Evolutionary conservation across 805 yeast species (phyloP).

Genomic region (Cyberlindnera mycetangii): DNA sequence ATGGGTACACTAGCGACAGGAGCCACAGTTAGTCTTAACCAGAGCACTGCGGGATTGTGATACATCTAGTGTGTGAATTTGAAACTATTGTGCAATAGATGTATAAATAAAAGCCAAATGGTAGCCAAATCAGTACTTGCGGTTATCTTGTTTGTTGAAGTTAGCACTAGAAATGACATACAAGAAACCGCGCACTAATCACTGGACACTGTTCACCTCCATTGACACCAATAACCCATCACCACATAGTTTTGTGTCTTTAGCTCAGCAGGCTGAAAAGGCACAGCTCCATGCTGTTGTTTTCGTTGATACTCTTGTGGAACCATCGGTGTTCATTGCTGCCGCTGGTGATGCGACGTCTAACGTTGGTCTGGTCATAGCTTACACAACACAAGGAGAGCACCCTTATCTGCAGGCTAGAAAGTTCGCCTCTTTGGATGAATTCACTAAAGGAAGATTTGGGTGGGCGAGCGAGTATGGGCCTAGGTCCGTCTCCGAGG

Average conservation of each 20-base stretch:
- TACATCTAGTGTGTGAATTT: no score
- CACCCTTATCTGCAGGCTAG: slow-evolving; percentile 38
- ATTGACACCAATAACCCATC: slow-evolving; percentile 27
- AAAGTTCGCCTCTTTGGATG: slow-evolving; percentile 39
- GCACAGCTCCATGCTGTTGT: slow-evolving; percentile 35
- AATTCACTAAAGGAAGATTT: slow-evolving; percentile 37
- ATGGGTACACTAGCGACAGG: no score
- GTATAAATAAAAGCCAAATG: neutral
- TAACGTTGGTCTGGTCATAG: slow-evolving; percentile 35
- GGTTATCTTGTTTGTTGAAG: neutral
- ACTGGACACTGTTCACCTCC: slow-evolving; percentile 8
- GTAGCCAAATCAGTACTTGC: neutral
- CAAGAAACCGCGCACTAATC: slow-evolving; percentile 4
- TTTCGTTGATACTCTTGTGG: slow-evolving; percentile 36
- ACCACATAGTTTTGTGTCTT: slow-evolving; percentile 29
- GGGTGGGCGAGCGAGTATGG: slow-evolving; percentile 39
- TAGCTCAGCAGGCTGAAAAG: slow-evolving; percentile 19
- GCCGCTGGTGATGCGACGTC: slow-evolving; percentile 31
- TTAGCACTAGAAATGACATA: neutral
- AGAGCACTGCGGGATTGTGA: no score
- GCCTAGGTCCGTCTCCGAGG: slow-evolving; percentile 31
- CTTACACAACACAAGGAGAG: slow-evolving; percentile 34
- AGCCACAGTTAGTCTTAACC: no score
- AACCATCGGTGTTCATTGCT: slow-evolving; percentile 38
- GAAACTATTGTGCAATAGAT: no score